Base-by-base conservation (phyloP, 768 basidiomycete genomes). In the Megacollybia marginata region DNA sequence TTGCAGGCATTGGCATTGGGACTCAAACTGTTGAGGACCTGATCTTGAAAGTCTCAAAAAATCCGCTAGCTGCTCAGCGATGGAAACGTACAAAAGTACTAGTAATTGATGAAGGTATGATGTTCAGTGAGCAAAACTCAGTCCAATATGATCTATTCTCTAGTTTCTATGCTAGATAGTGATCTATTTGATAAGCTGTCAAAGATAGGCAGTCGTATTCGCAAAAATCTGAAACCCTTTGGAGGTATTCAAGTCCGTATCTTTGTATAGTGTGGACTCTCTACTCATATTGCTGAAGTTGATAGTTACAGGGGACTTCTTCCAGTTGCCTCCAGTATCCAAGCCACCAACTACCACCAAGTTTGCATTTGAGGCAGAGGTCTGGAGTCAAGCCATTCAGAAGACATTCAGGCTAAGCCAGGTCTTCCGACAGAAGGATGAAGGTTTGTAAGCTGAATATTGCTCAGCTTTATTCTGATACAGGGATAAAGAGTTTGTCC, bases 241-340 rank as follows among this genome's bases (percentile, higher is more conserved):
- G 35, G 35, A 36, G 35, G 35, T 10, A 36, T 36, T 10, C 35
- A 36, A 16, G 35, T 36, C 10, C 10, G 16, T 10, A 10, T 36
- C 16, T 16, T 44, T 20, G 11, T 23, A 10, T 19, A 10, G 11
- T 11, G 11, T 12, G 10, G 43, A 44, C 19, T 11, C 20, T 44
- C 20, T n/a, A 23, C 43, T 44, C 12, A 44, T 44, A 15, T 8
- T 49, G 31, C 16, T 36, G 13, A 59, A 86, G 81, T 68, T 89
- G 34, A 69, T 90, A 43, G 74, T 89, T 28, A 87, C 85, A 1
- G 88, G 88, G 16, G 88, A 91, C 63, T 91, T 90, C 68, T 90
- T 90, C 67, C 88, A 91, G 63, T 73, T 91, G 2, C 88, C 88
- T 1, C 88, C 88, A 1, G 85, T 90, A 5, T 65, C 69, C 2